Conservation (phyloP, 768 basidiomycete species). For the Lactarius hatsudake region DNA sequence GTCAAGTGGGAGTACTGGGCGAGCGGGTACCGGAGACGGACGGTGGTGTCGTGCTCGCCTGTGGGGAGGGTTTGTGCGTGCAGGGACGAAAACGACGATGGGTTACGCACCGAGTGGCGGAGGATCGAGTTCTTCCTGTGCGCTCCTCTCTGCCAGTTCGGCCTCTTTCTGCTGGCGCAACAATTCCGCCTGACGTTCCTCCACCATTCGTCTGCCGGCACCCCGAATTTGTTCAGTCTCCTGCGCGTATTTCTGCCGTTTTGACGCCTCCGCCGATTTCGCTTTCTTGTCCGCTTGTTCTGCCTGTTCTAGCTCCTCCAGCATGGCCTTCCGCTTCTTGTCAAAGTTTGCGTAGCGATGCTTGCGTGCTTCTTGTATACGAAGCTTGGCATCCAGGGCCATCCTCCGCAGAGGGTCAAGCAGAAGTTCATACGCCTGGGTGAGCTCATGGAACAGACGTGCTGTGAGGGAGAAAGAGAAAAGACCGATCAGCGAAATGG, state of each 20-base stretch:
- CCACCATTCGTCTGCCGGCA: slow-evolving; percentile 63
- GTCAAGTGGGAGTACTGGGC: slow-evolving; percentile 57
- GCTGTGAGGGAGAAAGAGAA: slow-evolving; percentile 8
- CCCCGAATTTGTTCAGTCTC: slow-evolving; percentile 75
- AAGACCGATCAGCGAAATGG: slow-evolving; percentile 38
- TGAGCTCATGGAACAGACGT: slow-evolving; percentile 81
- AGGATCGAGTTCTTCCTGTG: slow-evolving; percentile 44
- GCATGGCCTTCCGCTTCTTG: slow-evolving; percentile 66
- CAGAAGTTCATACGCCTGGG: slow-evolving; percentile 74
- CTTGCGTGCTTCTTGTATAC: slow-evolving; percentile 62
- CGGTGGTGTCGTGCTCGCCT: slow-evolving; percentile 71
- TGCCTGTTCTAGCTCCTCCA: slow-evolving; percentile 73
- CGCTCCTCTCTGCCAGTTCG: slow-evolving; percentile 34
- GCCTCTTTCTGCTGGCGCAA: slow-evolving; percentile 44
- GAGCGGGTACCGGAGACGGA: slow-evolving; percentile 67
- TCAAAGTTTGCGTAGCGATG: slow-evolving; percentile 71
- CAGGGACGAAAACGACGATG: background rate
- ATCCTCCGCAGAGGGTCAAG: slow-evolving; percentile 77
- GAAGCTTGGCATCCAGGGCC: slow-evolving; percentile 77
- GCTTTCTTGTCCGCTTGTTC: slow-evolving; percentile 77
- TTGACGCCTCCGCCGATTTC: slow-evolving; percentile 56
- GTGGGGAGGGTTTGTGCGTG: slow-evolving; percentile 1
- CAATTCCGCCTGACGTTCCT: slow-evolving; percentile 59
- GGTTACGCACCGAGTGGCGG: slow-evolving; percentile 49
- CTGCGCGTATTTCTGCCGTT: slow-evolving; percentile 50